Evolutionary conservation across 2,329 filamentous ascomycete genomes (phyloP).

Genomic region (Ceratocystis huliohia): DNA sequence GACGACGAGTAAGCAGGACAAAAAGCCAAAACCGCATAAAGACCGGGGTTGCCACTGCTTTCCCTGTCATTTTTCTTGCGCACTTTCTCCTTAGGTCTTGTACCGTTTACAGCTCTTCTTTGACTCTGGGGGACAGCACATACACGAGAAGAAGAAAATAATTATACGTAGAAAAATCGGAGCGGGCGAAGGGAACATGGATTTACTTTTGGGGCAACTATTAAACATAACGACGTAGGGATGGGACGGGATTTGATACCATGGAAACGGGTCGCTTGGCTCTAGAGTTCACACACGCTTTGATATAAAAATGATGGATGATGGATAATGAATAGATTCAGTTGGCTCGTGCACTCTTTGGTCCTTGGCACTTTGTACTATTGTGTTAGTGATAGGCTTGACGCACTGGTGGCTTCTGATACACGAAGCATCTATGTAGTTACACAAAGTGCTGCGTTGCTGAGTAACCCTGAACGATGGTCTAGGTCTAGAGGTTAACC

Average conservation of each 20-base stretch:
- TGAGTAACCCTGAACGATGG: too few relatives aligned
- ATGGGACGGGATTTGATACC: slow-evolving; percentile 18
- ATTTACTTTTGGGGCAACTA: slow-evolving; percentile 8
- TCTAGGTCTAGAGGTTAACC: too few relatives aligned
- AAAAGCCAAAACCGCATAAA: neutral
- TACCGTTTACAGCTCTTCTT: slow-evolving; percentile 5
- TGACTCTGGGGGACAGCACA: slow-evolving; percentile 5
- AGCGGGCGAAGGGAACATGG: neutral
- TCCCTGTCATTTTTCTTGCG: neutral
- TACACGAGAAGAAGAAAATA: neutral
- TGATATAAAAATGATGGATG: slow-evolving; percentile 18
- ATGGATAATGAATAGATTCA: slow-evolving; percentile 20
- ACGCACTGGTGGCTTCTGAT: neutral
- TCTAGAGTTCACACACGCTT: slow-evolving; percentile 19
- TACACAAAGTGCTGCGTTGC: too few relatives aligned
- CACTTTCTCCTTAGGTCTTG: neutral
- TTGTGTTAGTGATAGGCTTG: neutral
- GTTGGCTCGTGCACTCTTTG: slow-evolving; percentile 13
- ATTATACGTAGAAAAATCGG: neutral
- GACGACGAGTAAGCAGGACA: slow-evolving; percentile 25
- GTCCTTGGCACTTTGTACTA: neutral
- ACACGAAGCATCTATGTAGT: neutral
- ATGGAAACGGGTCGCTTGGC: slow-evolving; percentile 14
- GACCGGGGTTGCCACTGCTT: neutral
- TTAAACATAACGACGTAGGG: neutral